phyloP scores from a whole-genome alignment of 306 rosid species.

The Vicia sativa region DNA sequence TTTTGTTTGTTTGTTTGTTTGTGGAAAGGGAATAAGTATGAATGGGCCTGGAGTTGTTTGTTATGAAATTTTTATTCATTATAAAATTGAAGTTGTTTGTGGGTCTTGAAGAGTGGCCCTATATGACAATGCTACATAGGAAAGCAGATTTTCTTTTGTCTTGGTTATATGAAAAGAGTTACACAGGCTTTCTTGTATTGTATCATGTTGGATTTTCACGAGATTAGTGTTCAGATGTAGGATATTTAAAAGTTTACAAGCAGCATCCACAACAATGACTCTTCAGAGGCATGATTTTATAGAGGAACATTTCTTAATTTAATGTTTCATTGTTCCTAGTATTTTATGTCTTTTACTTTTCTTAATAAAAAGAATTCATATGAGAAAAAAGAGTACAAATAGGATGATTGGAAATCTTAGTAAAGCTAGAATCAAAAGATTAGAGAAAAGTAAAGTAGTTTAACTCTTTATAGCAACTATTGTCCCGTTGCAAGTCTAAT shows the following conservation, averaged over 20 bases:
- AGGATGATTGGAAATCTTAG: constrained; percentile 1
- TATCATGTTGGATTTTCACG: not conserved
- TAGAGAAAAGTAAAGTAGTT: not conserved
- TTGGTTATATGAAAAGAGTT: not conserved
- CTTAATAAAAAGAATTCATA: not conserved
- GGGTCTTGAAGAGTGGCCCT: not conserved
- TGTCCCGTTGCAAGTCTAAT: constrained; percentile 1
- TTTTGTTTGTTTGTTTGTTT: not conserved
- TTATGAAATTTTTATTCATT: not conserved
- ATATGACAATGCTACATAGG: not conserved
- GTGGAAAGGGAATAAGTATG: not conserved
- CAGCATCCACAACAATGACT: not conserved
- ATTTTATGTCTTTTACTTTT: constrained; percentile 5
- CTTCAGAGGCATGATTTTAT: constrained; percentile 12
- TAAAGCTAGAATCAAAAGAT: not conserved
- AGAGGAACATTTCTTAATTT: not conserved
- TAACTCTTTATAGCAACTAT: not conserved
- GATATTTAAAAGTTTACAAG: not conserved
- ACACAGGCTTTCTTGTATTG: no score
- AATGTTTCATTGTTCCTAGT: not conserved
- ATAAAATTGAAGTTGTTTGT: not conserved
- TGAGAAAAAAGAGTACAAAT: not conserved
- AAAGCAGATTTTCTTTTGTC: not conserved
- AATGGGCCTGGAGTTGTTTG: not conserved
- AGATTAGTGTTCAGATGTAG: not conserved